These are phyloP conservation scores for Talaromyces piceae DNA, from an alignment of 2,329 filamentous ascomycete species.

Conservation along the genomic window DNA sequence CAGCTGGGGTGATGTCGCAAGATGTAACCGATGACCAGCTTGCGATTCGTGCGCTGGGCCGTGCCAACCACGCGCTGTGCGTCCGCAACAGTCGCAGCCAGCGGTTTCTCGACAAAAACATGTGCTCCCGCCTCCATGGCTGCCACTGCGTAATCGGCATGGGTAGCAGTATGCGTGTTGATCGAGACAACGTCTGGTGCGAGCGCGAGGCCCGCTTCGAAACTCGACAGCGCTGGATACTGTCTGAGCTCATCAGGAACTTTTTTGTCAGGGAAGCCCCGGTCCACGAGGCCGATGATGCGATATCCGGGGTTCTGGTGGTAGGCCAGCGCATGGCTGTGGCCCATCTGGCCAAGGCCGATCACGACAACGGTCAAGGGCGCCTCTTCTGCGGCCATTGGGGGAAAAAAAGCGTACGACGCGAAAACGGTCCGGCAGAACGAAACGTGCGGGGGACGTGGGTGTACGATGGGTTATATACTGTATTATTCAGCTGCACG, in stretches of 20 bases:
- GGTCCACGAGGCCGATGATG: constrained; percentile 13
- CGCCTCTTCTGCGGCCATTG: not conserved
- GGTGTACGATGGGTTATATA: not conserved
- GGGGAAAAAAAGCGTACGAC: not conserved
- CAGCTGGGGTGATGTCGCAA: constrained; percentile 15
- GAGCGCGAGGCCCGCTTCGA: constrained; percentile 10
- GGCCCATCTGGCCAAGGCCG: constrained; percentile 14
- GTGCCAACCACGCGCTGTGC: constrained; percentile 11
- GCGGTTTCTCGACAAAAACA: constrained; percentile 15
- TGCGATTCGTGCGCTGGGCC: constrained; percentile 11
- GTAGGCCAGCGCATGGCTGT: constrained; percentile 15
- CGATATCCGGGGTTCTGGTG: constrained; percentile 13
- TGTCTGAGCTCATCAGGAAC: constrained; percentile 9
- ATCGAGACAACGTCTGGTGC: constrained; percentile 15
- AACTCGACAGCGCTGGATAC: constrained; percentile 6
- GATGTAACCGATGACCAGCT: constrained; percentile 14
- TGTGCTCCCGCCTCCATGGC: constrained; percentile 15
- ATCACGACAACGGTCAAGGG: constrained; percentile 11
- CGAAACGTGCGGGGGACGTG: no score
- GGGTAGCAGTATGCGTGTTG: constrained; percentile 13
- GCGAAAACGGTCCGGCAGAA: not conserved
- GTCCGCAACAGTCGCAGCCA: constrained; percentile 11
- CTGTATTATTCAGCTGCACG: no score
- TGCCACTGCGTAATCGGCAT: constrained; percentile 13
- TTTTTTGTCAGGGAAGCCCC: constrained; percentile 5